Evolutionary conservation across 2,329 filamentous ascomycete genomes (phyloP), one percentile per base, ranked within the genome.

Genomic region (Aspergillus ruber): DNA sequence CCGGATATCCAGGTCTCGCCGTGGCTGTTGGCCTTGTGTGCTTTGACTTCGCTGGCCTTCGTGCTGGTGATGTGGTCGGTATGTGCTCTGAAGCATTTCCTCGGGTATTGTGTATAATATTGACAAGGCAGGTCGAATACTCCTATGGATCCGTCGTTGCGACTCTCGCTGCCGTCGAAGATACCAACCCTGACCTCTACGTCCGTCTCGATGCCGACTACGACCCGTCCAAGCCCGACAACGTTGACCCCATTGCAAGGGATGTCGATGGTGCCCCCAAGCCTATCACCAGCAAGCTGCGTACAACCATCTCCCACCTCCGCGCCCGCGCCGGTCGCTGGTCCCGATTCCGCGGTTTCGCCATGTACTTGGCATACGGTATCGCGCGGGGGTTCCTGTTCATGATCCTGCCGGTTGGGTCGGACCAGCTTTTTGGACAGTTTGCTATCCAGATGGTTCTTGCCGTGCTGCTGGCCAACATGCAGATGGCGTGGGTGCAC

Each of bases 401-500:
- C 29, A 54, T 72, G 41, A 56, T 74, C 27, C 56, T 60, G 70
- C 44, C 62, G 43, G 36, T 55, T 49, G 18, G 44, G 2, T 29
- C 33, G n/a, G 60, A 38, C 18, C 55, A 73, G 48, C 61, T 73
- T 44, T 55, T 83, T 46, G 61, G 70, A 54, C 54, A 70, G 59
- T 63, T 71, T 21, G 35, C 86, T 46, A 73, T 74, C 46, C 75
- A 75, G 45, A 75, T 84, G 43, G 48, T 85, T 38, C 74, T 81
- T 21, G 75, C 79, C 44, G 66, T 91, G 18, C 66, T 79, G 17
- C 73, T 87, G 27, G 79, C 85, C 33, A 85, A 85, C 60, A 67
- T 91, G 50, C 79, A 82, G 64, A 80, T 90, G 56, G 79, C 82
- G 45, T 95, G 90, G 89, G 87, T 90, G 3, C 89, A 95, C 67